Evolutionary conservation across 176 grass and related monocot species (phyloP).

Genomic region (Carex littledalei): DNA sequence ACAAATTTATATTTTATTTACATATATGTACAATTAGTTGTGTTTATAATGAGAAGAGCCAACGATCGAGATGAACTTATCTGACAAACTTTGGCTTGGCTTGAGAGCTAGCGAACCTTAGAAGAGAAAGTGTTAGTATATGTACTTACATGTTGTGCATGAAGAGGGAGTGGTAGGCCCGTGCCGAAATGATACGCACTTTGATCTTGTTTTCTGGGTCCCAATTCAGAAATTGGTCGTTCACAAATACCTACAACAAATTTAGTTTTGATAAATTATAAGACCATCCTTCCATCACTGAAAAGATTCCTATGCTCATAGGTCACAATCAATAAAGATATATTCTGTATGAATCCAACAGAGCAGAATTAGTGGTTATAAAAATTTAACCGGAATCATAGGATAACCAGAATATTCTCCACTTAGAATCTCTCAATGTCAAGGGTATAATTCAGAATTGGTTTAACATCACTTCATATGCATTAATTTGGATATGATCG

Average conservation of each 20-base stretch:
- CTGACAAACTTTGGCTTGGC: conserved; percentile 34
- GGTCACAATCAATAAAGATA: background rate
- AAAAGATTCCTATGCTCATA: background rate
- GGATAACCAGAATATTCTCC: conserved; percentile 8
- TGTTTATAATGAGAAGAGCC: conserved; percentile 20
- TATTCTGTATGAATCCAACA: background rate
- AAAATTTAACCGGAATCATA: background rate
- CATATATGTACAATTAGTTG: background rate
- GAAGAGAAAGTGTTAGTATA: conserved; percentile 15
- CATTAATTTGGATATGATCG: background rate
- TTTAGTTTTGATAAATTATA: conserved; percentile 7
- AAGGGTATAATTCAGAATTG: conserved; percentile 4
- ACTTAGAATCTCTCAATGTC: conserved; percentile 20
- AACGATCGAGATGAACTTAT: conserved; percentile 63
- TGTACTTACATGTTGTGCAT: conserved; percentile 99
- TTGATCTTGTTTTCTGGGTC: conserved; percentile 90
- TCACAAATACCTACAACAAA: conserved; percentile 66
- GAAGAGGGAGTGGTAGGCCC: conserved; percentile 98
- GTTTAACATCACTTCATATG: background rate
- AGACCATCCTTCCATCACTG: background rate
- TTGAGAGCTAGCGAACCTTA: conserved; percentile 14
- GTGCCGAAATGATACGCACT: conserved; percentile 92
- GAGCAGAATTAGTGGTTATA: background rate
- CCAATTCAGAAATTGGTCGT: conserved; percentile 99
- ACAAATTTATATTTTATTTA: background rate